Evolutionary conservation across 2,329 filamentous ascomycete genomes (phyloP).

Genomic region (Colletotrichum sp.): DNA sequence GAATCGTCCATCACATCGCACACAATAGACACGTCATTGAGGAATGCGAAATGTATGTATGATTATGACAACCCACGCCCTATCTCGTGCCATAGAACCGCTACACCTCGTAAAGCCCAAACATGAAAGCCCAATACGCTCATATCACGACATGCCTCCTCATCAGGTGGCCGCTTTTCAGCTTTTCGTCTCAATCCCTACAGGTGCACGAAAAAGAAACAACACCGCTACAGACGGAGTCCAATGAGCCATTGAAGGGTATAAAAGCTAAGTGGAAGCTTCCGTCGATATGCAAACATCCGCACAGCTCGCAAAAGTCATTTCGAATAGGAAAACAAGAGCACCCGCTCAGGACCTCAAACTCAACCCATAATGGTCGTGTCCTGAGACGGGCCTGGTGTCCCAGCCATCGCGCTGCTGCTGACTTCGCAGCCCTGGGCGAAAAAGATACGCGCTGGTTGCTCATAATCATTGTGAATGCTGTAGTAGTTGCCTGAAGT

Average conservation of each 20-base stretch:
- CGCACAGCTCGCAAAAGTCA: background rate
- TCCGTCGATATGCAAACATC: background rate
- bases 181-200: background rate
- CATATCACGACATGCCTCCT: background rate
- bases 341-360: background rate
- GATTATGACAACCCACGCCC: background rate
- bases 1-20: background rate
- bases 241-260: background rate
- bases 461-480: slow-evolving; percentile 79
- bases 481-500: slow-evolving; percentile 88
- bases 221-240: background rate
- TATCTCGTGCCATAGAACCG: background rate
- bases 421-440: slow-evolving; percentile 77
- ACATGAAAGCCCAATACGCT: background rate
- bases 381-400: slow-evolving; percentile 1
- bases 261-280: background rate
- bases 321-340: background rate
- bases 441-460: slow-evolving; percentile 84
- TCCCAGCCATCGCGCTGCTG: background rate
- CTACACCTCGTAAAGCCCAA: background rate
- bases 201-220: background rate
- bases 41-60: background rate
- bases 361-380: slow-evolving; percentile 14
- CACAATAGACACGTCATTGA: background rate
- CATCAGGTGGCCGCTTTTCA: background rate